Evolutionary conservation across 2,329 filamentous ascomycete species (phyloP).

Genomic region (Tricladium varicosporioides): DNA sequence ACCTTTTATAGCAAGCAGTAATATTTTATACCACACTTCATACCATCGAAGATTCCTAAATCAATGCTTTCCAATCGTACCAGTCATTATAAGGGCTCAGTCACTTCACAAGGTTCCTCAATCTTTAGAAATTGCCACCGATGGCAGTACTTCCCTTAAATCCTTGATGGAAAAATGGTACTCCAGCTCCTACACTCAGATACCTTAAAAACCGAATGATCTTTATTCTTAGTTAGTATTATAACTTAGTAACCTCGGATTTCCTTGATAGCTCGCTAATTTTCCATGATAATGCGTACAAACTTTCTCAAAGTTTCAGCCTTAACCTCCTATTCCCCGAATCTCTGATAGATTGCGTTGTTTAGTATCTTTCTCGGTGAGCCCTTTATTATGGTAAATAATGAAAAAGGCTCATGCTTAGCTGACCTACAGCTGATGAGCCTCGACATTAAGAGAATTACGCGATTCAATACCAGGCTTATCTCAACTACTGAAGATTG

Average conservation of each 20-base stretch:
- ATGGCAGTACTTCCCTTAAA: neutral
- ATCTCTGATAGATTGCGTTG: neutral
- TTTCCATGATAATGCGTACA: neutral
- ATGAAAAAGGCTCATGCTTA: neutral
- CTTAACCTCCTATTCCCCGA: neutral
- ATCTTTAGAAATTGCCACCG: too few relatives aligned
- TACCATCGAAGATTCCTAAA: too few relatives aligned
- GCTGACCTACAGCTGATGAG: neutral
- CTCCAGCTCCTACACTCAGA: neutral
- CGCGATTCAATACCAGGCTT: too few relatives aligned
- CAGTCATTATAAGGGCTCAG: too few relatives aligned
- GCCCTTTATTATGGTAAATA: neutral
- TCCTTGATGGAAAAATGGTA: neutral
- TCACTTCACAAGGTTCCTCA: too few relatives aligned
- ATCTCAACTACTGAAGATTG: too few relatives aligned
- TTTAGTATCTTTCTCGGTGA: neutral
- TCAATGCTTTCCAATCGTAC: too few relatives aligned
- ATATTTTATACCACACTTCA: too few relatives aligned
- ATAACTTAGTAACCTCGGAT: neutral
- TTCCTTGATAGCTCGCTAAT: neutral
- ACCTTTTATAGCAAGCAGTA: too few relatives aligned
- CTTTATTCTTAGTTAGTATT: neutral
- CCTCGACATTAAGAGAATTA: too few relatives aligned
- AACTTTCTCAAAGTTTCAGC: neutral
- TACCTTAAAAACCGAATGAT: neutral